Evolutionary conservation across 2,329 filamentous ascomycete species (phyloP), one percentile per base, ranked within the genome.

Genomic region (Bipolaris oryzae): DNA sequence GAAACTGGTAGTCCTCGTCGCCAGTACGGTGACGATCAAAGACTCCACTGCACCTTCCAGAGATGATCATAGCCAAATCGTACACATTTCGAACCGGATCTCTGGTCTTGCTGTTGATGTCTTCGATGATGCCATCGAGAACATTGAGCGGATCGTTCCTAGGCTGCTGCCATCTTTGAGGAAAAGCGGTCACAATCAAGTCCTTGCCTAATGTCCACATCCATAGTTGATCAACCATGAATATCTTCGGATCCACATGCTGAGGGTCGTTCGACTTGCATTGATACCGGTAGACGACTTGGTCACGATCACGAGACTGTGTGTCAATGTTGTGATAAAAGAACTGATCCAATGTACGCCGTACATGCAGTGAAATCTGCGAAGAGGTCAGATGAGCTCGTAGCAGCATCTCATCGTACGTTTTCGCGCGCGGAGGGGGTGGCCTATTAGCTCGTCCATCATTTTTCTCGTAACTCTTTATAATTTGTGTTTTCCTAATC

Each of bases 171-270:
- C 83, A 86, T 5, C 83, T 76, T 59, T 85, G 81, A 2, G 84
- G 84, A 54, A 86, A 86, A 50, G 82, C 81, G 0, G 84, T 85
- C 10, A 89, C 80, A 16, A 89, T 81, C 15, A 88, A 74, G 55
- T 87, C 85, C 69, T 77, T 78, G 10, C 83, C 76, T 1, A 89
- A 67, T 3, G 87, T 79, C 84, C 85, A 88, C 68, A 89, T 81
- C 87, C 87, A 89, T 1, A 89, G 75, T 63, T 89, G 87, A 67
- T 89, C 87, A 0, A 89, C 86, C 86, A 88, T 88, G 69, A 87
- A 87, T 2, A 88, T 82, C 58, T 87, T 87, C 1, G 80, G 79
- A 53, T 86, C 83, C 1, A 73, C 74, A 70, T 68, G 67, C 15
- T 68, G 70, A 39, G 67, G 65, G 25, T 74, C 54, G 15, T 61